phyloP scores from a whole-genome alignment of 768 basidiomycete species.

The Cantharellus cinnabarinus region DNA sequence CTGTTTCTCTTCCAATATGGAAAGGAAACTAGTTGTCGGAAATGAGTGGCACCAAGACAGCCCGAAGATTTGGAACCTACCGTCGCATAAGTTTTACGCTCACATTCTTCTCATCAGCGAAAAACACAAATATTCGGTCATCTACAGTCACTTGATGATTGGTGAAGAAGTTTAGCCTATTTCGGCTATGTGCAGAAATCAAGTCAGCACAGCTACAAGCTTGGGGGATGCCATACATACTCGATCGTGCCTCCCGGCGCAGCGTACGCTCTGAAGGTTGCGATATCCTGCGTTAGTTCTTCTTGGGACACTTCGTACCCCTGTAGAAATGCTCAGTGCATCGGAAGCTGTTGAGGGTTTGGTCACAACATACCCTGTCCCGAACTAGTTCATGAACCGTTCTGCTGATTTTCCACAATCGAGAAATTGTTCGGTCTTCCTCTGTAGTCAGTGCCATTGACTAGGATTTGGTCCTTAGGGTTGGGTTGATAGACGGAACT shows the following conservation, averaged over 20 bases:
- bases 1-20: constrained; percentile 76
- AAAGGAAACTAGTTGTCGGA: constrained; percentile 40
- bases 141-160: constrained; percentile 40
- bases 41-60: not conserved
- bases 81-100: constrained; percentile 97
- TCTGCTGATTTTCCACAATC: constrained; percentile 87
- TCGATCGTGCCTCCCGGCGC: constrained; percentile 65
- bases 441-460: constrained; percentile 6
- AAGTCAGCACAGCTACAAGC: not conserved
- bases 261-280: constrained; percentile 52
- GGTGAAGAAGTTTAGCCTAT: constrained; percentile 78
- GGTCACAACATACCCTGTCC: constrained; percentile 49
- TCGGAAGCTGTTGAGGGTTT: not conserved
- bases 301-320: constrained; percentile 88
- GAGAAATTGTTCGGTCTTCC: constrained; percentile 25
- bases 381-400: constrained; percentile 92
- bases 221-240: constrained; percentile 21
- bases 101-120: constrained; percentile 87
- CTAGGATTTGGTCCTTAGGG: too few relatives aligned
- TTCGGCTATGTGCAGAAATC: constrained; percentile 35
- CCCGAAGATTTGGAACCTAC: constrained; percentile 27
- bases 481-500: too few relatives aligned
- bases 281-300: constrained; percentile 76
- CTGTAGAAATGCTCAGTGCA: constrained; percentile 22
- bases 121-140: constrained; percentile 84